Evolutionary conservation across 306 rosid species (phyloP), one percentile per base, ranked within the genome.

Genomic region (Trifolium pratense): DNA sequence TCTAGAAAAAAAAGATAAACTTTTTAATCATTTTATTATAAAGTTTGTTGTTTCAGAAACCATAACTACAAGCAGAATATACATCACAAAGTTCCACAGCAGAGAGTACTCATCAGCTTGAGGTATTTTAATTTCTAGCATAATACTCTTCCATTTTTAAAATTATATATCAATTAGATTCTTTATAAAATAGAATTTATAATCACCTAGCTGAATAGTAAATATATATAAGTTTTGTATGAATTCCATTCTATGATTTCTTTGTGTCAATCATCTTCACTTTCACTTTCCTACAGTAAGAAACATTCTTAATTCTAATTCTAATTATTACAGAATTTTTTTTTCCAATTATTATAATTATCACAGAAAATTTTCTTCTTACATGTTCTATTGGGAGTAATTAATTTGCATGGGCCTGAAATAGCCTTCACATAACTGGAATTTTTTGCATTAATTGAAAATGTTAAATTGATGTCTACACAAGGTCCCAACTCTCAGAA

Each of bases 121-220:
- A 78, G 87, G 87, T 78, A 82, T 67, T 67, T 29, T 9, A 45
- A 55, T 65, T 45, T 53, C 52, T 59, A 42, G 9, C 1, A 23
- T 66, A 6, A 34, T 34, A 39, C 25, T n/a, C 31, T 52, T 12
- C 42, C 68, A 51, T 39, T 9, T 48, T 45, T 46, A 36, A 34
- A 57, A 43, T 10, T 66, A 53, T 49, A 16, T 9, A 53, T 53
- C 7, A 53, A 53, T 49, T 48, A 48, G 2, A 5, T 48, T 15
- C 9, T 48, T 49, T 6, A 46, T 46, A 14, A 45, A 45, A 15
- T 15, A 46, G 15, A 46, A 1, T 14, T 46, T 14, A 46, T 46
- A n/a, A 46, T 46, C 52, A 15, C 9, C 52, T 46, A 46, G 9
- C 9, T 29, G 32, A 29, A 29, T 29, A 29, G 32, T 29, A 23